Evolutionary conservation across 768 basidiomycete species (phyloP), one percentile per base, ranked within the genome.

Genomic region (Pleurotus giganteus): DNA sequence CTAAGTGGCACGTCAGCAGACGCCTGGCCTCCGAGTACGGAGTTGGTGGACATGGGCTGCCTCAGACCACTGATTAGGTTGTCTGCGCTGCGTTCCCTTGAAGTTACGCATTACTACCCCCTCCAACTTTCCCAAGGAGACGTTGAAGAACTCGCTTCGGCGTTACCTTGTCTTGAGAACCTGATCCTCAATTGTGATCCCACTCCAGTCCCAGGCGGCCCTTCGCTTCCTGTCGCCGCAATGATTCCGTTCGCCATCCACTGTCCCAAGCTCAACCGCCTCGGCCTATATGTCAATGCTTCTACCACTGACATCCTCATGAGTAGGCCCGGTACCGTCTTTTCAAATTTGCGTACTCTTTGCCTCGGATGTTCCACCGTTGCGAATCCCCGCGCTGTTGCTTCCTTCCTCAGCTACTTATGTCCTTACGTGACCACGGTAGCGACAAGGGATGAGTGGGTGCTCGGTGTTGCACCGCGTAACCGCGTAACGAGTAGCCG

Each of bases 361-460:
- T 74, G 73, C n/a, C 66, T 85, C 57, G 84, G 84, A 0, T 74
- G 80, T 0, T 84, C 83, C 15, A 66, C 67, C 52, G 73, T 82
- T 24, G 45, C 61, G 2, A 73, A 80, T 15, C 64, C 73, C 3
- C 73, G 69, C 4, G 60, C 74, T 0, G 75, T 79, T 27, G 75
- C 83, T 15, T 70, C 79, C 8, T 84, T 80, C 60, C 70, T 86
- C 54, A 79, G 78, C 59, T 75, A 74, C n/a, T 59, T 87, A 2
- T 75, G 77, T 31, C 80, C 83, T 1, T 59, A 21, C 19, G 15
- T 43, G 9, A 15, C 2, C n/a, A 23, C 9, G 9, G 21, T 43
- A 12, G 41, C 19, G 8, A 43, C 4, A 21, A 17, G 41, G 8
- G 19, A 13, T 9, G 4, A 43, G 12, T 43, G 41, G 41, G 19